Evolutionary conservation across 1,284 basidiomycete genomes (phyloP).

Genomic region (Pascua guehoae): DNA sequence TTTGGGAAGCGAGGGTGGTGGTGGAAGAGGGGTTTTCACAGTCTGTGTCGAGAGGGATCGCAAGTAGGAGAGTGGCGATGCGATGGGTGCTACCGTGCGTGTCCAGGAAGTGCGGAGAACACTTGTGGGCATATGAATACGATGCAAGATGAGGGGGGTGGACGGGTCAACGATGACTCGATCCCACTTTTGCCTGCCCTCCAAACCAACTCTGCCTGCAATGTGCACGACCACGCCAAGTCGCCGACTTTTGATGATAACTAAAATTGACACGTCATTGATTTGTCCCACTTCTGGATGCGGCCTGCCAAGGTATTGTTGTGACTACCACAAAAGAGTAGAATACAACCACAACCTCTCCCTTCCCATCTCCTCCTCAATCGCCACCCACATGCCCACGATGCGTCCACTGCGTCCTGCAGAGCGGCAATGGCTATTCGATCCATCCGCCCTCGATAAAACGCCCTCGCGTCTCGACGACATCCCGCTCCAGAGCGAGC

Average conservation of each 20-base stretch:
- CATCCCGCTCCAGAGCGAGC: conserved; percentile 26
- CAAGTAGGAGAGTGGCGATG: background rate
- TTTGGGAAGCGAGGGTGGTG: background rate
- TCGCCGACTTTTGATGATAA: background rate
- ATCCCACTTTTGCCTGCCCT: background rate
- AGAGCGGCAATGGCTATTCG: conserved; percentile 41
- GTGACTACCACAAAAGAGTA: too few relatives aligned
- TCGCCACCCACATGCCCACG: background rate
- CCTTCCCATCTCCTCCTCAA: background rate
- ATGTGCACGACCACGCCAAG: background rate
- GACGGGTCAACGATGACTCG: background rate
- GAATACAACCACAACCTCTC: background rate
- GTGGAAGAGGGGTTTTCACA: conserved; percentile 1
- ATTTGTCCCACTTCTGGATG: background rate
- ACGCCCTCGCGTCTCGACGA: conserved; percentile 36
- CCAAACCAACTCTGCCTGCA: background rate
- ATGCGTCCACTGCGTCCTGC: conserved; percentile 31
- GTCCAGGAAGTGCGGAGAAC: conserved; percentile 10
- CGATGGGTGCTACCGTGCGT: conserved; percentile 12
- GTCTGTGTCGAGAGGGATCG: too few relatives aligned
- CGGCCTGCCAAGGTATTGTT: too few relatives aligned
- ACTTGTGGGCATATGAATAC: conserved; percentile 15
- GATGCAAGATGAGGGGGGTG: background rate
- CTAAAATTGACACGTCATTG: background rate
- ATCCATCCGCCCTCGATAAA: conserved; percentile 13